These are phyloP conservation scores for Suhomyces chickasaworum DNA, from an alignment of 1,139 yeast species.

Conservation along the genomic window DNA sequence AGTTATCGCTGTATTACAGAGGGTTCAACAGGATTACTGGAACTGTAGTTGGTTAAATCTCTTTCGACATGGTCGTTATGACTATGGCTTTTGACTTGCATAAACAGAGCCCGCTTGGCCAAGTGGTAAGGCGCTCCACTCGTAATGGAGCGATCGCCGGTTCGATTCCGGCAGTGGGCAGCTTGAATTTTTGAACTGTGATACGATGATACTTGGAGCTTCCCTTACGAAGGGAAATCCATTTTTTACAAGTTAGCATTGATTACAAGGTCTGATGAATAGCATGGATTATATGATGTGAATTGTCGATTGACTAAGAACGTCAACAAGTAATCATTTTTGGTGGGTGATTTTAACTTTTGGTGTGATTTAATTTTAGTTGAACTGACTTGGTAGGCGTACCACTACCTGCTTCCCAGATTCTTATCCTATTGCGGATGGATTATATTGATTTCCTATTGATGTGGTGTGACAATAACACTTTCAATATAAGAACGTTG, in stretches of 20 bases:
- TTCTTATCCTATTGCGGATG: background rate
- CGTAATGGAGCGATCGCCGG: conserved; percentile 60
- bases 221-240: too few species aligned
- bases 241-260: too few species aligned
- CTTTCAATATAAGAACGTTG: too few species aligned
- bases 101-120: conserved; percentile 48
- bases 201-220: too few species aligned
- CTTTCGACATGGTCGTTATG: background rate
- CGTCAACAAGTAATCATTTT: too few species aligned
- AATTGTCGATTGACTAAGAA: too few species aligned
- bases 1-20: background rate
- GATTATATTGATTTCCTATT: background rate
- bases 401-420: background rate
- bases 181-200: conserved; percentile 16
- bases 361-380: too few species aligned
- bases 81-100: conserved; percentile 1
- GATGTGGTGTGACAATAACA: background rate
- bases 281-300: too few species aligned
- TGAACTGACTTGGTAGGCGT: background rate
- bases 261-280: too few species aligned
- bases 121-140: conserved; percentile 60
- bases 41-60: too few species aligned
- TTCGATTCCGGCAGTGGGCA: conserved; percentile 58
- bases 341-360: too few species aligned
- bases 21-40: too few species aligned